A percentile compares a stretch with the other conserved stretches of the same genome.
Evolutionary conservation across 768 basidiomycete genomes (phyloP).

Genomic region (Rubroboletus satanas): DNA sequence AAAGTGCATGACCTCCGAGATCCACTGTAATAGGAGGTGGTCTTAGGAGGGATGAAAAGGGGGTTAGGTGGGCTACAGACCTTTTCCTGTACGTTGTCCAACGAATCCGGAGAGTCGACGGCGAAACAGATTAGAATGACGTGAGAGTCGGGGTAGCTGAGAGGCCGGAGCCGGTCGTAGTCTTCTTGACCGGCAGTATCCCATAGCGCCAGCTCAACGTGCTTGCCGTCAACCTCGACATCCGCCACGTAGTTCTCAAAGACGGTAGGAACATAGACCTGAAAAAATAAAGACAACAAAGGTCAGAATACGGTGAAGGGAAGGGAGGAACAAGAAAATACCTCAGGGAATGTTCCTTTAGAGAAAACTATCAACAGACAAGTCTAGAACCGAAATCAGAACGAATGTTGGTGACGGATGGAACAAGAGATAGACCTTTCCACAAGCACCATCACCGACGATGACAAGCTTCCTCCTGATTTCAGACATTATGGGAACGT

Average conservation of each 20-base stretch:
- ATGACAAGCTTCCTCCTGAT: conserved; percentile 99
- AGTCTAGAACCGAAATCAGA: conserved; percentile 48
- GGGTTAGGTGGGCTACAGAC: conserved; percentile 41
- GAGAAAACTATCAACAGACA: conserved; percentile 95
- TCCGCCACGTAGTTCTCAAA: conserved; percentile 99
- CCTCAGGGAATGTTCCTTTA: conserved; percentile 95
- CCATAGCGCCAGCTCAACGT: conserved; percentile 98
- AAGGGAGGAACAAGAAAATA: conserved; percentile 27
- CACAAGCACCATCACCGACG: conserved; percentile 97
- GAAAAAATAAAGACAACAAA: background rate
- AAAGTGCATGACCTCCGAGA: conserved; percentile 97
- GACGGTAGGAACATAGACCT: conserved; percentile 99
- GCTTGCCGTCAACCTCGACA: conserved; percentile 97
- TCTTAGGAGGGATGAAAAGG: conserved; percentile 7
- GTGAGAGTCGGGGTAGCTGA: conserved; percentile 99
- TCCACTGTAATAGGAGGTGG: conserved; percentile 63
- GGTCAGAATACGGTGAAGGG: background rate
- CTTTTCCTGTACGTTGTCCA: conserved; percentile 99
- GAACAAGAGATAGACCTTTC: conserved; percentile 60
- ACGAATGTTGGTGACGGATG: conserved; percentile 6
- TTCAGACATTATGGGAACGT: conserved; percentile 74
- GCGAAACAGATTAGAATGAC: conserved; percentile 99
- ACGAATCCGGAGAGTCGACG: conserved; percentile 94
- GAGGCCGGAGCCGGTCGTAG: conserved; percentile 95
- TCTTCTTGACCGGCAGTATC: conserved; percentile 99